Conservation (phyloP, 2,329 filamentous ascomycete genomes). For the Pestalotiopsis fici region DNA sequence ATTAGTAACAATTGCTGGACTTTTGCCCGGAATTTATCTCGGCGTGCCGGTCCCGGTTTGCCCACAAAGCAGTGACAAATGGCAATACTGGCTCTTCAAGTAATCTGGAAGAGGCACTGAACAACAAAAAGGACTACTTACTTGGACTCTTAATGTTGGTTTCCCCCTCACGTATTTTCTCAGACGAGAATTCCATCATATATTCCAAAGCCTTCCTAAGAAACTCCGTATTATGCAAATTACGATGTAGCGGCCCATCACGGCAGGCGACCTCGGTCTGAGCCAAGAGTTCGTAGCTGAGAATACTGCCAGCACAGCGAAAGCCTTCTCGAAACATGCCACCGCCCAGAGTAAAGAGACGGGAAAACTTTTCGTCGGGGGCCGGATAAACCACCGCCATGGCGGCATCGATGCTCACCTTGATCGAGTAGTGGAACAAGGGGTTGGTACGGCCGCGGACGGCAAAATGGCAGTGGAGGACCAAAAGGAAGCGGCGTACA, state of each 20-base stretch:
- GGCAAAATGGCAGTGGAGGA: constrained; percentile 52
- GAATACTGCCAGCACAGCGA: constrained; percentile 23
- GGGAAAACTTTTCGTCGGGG: constrained; percentile 35
- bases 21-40: too few relatives aligned
- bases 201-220: constrained; percentile 32
- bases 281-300: constrained; percentile 38
- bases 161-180: constrained; percentile 44
- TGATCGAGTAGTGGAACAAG: constrained; percentile 50
- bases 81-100: too few relatives aligned
- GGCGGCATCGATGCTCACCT: constrained; percentile 45
- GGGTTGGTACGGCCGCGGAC: constrained; percentile 42
- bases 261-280: constrained; percentile 27
- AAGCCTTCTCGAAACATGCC: constrained; percentile 41
- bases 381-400: constrained; percentile 31
- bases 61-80: too few relatives aligned
- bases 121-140: neutral
- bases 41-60: too few relatives aligned
- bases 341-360: constrained; percentile 36
- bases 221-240: constrained; percentile 24
- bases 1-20: neutral
- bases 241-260: constrained; percentile 20
- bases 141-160: constrained; percentile 54
- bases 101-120: too few relatives aligned
- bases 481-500: constrained; percentile 55
- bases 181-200: constrained; percentile 26